Evolutionary conservation across 129 eudicot species (phyloP).

Genomic region (Centrapalus pauciflorus): DNA sequence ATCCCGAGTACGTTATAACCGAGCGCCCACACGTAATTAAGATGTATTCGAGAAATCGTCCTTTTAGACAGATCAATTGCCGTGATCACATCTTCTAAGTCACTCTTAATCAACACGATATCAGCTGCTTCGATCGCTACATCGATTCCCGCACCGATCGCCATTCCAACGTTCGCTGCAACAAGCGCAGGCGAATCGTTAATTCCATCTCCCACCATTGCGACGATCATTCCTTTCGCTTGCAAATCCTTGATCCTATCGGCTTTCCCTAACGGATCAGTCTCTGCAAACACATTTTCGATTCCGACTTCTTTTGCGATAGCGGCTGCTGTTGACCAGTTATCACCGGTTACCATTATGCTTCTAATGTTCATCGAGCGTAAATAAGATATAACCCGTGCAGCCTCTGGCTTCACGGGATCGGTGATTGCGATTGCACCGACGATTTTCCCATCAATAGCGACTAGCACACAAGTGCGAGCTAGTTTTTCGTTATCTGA

Average conservation of each 20-base stretch:
- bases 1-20: constrained; percentile 89
- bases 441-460: constrained; percentile 53
- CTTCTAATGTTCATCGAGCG: constrained; percentile 60
- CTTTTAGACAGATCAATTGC: constrained; percentile 83
- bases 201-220: constrained; percentile 98
- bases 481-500: constrained; percentile 71
- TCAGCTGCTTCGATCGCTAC: constrained; percentile 99
- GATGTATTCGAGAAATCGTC: constrained; percentile 66
- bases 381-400: constrained; percentile 63
- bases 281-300: constrained; percentile 77
- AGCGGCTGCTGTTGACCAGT: constrained; percentile 87
- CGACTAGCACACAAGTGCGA: constrained; percentile 72
- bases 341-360: constrained; percentile 97
- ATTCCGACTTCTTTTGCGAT: constrained; percentile 75
- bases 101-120: constrained; percentile 72
- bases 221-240: constrained; percentile 71
- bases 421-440: constrained; percentile 90
- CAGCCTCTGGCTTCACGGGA: constrained; percentile 95
- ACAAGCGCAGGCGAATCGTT: constrained; percentile 97
- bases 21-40: constrained; percentile 95
- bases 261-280: constrained; percentile 92
- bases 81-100: constrained; percentile 83
- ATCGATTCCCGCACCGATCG: constrained; percentile 96
- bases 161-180: constrained; percentile 95
- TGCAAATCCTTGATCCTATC: constrained; percentile 85